Evolutionary conservation across 148 eudicot genomes (phyloP).

Genomic region (Cornus suecica): DNA sequence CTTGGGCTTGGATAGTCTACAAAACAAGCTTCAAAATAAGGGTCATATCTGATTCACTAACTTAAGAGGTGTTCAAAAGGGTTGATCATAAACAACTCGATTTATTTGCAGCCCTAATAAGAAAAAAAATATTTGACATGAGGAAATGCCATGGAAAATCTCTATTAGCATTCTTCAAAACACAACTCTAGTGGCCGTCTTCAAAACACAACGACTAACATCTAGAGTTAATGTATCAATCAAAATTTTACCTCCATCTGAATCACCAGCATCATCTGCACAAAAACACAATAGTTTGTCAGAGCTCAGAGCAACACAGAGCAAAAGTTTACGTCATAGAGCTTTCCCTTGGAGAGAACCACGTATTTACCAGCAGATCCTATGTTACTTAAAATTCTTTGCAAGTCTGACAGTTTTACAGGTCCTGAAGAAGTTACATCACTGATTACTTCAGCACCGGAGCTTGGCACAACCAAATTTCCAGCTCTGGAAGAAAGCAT

Average conservation of each 20-base stretch:
- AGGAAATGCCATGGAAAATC: too few relatives aligned
- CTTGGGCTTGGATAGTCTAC: too few relatives aligned
- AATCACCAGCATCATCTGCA: conserved; percentile 61
- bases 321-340: neutral
- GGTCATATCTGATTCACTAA: too few relatives aligned
- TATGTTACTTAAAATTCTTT: conserved; percentile 86
- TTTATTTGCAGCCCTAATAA: too few relatives aligned
- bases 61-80: too few relatives aligned
- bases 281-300: conserved; percentile 12
- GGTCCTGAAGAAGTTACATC: conserved; percentile 93
- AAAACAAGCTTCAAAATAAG: too few relatives aligned
- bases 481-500: conserved; percentile 59
- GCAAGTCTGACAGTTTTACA: conserved; percentile 86
- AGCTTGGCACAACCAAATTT: conserved; percentile 76
- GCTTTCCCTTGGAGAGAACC: neutral
- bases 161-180: neutral
- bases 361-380: conserved; percentile 58
- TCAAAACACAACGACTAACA: neutral
- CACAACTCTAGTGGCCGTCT: neutral
- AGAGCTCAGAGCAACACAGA: conserved; percentile 3
- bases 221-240: neutral
- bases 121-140: too few relatives aligned
- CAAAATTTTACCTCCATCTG: conserved; percentile 75
- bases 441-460: conserved; percentile 73
- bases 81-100: too few relatives aligned